A percentile compares a stretch with the other conserved stretches of the same genome.
These are phyloP conservation scores for Gautieria morchelliformis DNA, from an alignment of 768 basidiomycete species.

Conservation along the genomic window DNA sequence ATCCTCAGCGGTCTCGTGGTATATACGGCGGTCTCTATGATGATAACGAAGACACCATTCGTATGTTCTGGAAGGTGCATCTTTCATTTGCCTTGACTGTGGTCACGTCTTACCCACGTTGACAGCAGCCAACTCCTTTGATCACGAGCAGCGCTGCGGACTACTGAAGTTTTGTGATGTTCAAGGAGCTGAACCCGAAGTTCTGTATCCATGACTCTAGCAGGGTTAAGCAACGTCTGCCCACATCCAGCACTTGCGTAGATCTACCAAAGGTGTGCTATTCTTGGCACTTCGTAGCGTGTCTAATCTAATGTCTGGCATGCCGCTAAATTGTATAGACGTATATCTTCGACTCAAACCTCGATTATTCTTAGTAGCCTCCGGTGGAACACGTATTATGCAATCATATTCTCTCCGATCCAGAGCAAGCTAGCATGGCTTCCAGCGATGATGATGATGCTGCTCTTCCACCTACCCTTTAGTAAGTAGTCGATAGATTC, in stretches of 20 bases:
- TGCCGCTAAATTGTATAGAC: no score
- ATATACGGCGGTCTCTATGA: constrained; percentile 80
- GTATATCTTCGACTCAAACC: no score
- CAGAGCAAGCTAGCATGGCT: no score
- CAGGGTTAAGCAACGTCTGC: constrained; percentile 56
- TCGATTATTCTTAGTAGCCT: no score
- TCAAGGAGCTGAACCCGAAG: constrained; percentile 77
- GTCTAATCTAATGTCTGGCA: neutral
- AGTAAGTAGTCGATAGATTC: no score
- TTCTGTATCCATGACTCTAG: constrained; percentile 85
- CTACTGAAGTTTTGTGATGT: constrained; percentile 89
- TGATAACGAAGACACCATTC: constrained; percentile 59
- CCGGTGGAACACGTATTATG: no score
- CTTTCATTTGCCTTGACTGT: neutral
- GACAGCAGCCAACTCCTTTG: constrained; percentile 65
- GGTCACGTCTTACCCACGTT: neutral
- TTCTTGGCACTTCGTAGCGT: neutral
- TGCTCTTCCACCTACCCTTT: no score
- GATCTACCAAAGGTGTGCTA: constrained; percentile 74
- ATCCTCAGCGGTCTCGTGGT: no score
- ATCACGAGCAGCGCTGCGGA: constrained; percentile 67
- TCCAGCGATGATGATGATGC: no score
- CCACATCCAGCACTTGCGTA: constrained; percentile 80
- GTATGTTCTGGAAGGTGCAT: constrained; percentile 74
- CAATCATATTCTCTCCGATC: no score